Evolutionary conservation across 73 alveolate species (phyloP).

Genomic region (Durusdinium trenchii): DNA sequence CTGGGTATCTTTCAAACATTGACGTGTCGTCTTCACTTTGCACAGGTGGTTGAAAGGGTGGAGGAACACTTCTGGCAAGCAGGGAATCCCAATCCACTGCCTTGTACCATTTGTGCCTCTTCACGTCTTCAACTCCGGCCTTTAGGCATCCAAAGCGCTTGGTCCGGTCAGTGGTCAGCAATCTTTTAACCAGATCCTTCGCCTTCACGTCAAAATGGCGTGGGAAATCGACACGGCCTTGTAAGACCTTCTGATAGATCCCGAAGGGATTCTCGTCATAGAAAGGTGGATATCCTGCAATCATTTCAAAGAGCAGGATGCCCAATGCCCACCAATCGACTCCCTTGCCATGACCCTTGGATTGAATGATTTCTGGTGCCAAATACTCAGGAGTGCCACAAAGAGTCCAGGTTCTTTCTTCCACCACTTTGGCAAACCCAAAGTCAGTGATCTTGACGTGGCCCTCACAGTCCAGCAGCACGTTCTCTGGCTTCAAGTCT

Average conservation of each 20-base stretch:
- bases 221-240: constrained; percentile 97
- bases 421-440: constrained; percentile 94
- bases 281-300: constrained; percentile 98
- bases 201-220: constrained; percentile 97
- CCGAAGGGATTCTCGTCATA: constrained; percentile 97
- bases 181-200: constrained; percentile 96
- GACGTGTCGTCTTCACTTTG: constrained; percentile 96
- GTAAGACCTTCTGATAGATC: constrained; percentile 97
- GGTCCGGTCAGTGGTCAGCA: constrained; percentile 97
- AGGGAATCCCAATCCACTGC: constrained; percentile 97
- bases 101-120: constrained; percentile 97
- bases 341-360: constrained; percentile 96
- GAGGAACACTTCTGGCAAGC: constrained; percentile 84
- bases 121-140: constrained; percentile 97
- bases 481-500: constrained; percentile 92
- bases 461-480: constrained; percentile 70
- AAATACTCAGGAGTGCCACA: constrained; percentile 96
- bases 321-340: constrained; percentile 98
- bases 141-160: constrained; percentile 98
- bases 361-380: constrained; percentile 96
- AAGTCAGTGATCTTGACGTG: constrained; percentile 91
- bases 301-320: constrained; percentile 97
- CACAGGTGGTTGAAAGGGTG: constrained; percentile 97
- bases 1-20: constrained; percentile 97
- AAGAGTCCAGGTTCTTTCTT: constrained; percentile 95